Evolutionary conservation across 1,284 basidiomycete genomes (phyloP), one percentile per base, ranked within the genome.

Genomic region (Ustilago sp.): DNA sequence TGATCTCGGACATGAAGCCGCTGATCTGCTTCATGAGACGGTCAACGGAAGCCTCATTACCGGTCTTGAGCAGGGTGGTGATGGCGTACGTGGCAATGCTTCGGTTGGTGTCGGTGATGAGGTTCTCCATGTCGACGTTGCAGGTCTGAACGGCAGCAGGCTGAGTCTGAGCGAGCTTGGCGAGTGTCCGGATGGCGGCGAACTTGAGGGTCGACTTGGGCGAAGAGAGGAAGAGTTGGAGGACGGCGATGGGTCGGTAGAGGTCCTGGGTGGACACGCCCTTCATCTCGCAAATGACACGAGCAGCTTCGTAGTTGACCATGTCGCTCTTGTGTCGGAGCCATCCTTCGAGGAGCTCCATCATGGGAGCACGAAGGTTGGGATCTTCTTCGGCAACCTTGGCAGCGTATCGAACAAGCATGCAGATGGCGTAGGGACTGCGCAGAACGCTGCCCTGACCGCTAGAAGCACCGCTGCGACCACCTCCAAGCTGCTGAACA

Each of bases 1-100:
- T 96, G 87, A 99, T 99, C 87, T 99, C 97, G 76, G 93, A 91
- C 95, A 99, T 98, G 89, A 99, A 99, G 55, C 94, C 93, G 59
- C 94, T 94, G 85, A 99, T 99, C 88, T 99, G 96, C 87, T 99
- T 99, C 92, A 99, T 99, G 77, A 99, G 90, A 63, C 97, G 92
- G 88, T 99, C 97, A 38, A 99, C 97, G 2, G 94, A 97, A 5
- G 95, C 95, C 88, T 99, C 97, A 87, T 98, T 99, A 41, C 97
- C 97, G 41, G 97, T 99, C 94, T 99, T 99, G 85, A 99, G 92
- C 45, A 99, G 88, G 0, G 97, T 98, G 4, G 97, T 99, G 85
- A 99, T 99, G 28, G 97, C 96, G 86, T 98, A 99, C 1, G 96
- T 99, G 1, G 97, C 97, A 61, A 99, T 94, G 83, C 94, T 94